Base-by-base conservation (phyloP, 179 eudicot species). In the Drosera spatulata region DNA sequence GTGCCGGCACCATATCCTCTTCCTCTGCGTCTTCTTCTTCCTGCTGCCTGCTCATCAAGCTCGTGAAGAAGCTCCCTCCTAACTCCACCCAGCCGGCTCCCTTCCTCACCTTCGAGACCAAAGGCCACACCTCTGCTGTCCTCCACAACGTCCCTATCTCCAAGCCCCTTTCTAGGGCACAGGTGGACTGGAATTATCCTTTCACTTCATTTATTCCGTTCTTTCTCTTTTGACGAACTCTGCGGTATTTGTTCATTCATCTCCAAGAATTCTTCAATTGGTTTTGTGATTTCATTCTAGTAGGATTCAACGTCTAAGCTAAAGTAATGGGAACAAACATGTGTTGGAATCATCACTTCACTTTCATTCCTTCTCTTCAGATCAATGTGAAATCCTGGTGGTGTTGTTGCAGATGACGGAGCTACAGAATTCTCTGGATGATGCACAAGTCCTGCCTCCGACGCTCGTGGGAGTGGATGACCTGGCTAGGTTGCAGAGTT, bases 371-470 rank as follows among this genome's bases (percentile, higher is more conserved):
- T 22, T 22, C 33, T 1, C 33, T 22, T 22, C 33, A 22, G 33
- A 22, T 22, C 1, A 22, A 22, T 22, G 33, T 22, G 33, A 22
- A 22, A 22, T 22, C 33, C 33, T 22, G 33, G 33, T 22, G 33
- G 33, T 22, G 1, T 22, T 22, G 33, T 22, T 22, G 33, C 33
- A 22, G 33, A 22, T n/a, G n/a, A n/a, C n/a, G n/a, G 96, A 87
- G 75, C 94, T 91, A n/a, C 88, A 88, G 56, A 65, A 79, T 2
- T 79, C 96, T 7, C 79, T 91, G 1, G 96, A 85, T 13, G 64
- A 63, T 58, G 87, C 96, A 2, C 96, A 91, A 56, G 91, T 83
- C 43, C 70, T 91, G 68, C 97, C 97, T 0, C 74, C 62, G 41
- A 80, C 85, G 0, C 77, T 88, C 0, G 94, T 91, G 22, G 85